Percentiles rank a stretch among this genome's conserved stretches.
These are phyloP conservation scores for Verticillium nonalfalfae DNA, from an alignment of 2,329 filamentous ascomycete genomes.

Conservation along the genomic window DNA sequence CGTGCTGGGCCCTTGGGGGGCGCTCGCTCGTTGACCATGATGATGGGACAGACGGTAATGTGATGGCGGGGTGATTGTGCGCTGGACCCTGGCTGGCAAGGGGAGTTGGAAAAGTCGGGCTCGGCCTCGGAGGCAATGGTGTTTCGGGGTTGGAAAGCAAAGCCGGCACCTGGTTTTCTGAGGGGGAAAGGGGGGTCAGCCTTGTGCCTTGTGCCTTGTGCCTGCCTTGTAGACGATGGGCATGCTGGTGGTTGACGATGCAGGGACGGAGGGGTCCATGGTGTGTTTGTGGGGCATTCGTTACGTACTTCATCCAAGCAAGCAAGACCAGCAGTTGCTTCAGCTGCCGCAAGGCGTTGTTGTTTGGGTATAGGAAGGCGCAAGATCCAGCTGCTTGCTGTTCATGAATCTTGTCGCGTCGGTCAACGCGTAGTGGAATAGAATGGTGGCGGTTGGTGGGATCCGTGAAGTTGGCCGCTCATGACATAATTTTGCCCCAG, in stretches of 20 bases:
- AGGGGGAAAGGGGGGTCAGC: background rate
- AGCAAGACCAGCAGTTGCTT: background rate
- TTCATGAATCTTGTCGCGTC: no score
- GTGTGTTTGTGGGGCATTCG: conserved; percentile 4
- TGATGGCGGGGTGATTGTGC: background rate
- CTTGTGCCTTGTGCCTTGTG: no score
- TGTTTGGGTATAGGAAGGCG: no score
- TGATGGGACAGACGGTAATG: conserved; percentile 2
- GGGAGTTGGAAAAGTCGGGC: conserved; percentile 12
- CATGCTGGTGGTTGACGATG: background rate
- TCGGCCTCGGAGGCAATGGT: conserved; percentile 17
- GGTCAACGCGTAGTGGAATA: no score
- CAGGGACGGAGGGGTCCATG: background rate
- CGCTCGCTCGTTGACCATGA: conserved; percentile 42
- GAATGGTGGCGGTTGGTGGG: background rate
- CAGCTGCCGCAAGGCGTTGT: no score
- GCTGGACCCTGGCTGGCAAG: background rate
- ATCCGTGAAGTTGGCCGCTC: conserved; percentile 10
- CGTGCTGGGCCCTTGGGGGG: conserved; percentile 36
- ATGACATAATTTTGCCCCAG: conserved; percentile 6
- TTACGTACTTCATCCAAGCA: conserved; percentile 10
- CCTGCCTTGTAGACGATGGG: no score
- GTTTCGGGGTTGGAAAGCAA: conserved; percentile 23
- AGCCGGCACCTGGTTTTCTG: conserved; percentile 23
- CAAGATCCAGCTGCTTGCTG: no score